Evolutionary conservation across 805 yeast genomes (phyloP).

Genomic region (Lipomyces sp.): DNA sequence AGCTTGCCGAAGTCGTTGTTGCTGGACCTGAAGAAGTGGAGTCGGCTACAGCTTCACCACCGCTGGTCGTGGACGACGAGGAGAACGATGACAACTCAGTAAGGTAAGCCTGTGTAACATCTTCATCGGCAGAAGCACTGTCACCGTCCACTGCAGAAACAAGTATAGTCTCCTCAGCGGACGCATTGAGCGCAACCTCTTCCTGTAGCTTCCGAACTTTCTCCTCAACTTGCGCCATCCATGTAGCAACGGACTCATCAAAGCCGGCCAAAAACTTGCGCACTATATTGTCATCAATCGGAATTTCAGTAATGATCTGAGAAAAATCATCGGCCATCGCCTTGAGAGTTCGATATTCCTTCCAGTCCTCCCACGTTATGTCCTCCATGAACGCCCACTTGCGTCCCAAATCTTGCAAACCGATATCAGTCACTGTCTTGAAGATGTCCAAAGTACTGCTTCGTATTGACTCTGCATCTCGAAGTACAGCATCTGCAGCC

Average conservation of each 20-base stretch:
- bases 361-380: slow-evolving; percentile 36
- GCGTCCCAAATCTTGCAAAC: slow-evolving; percentile 33
- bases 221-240: slow-evolving; percentile 22
- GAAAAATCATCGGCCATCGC: slow-evolving; percentile 32
- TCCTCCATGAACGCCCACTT: slow-evolving; percentile 35
- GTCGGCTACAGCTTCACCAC: background rate
- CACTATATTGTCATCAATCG: slow-evolving; percentile 15
- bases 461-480: slow-evolving; percentile 26
- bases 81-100: background rate
- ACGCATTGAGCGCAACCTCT: background rate
- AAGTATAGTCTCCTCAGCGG: background rate
- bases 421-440: slow-evolving; percentile 32
- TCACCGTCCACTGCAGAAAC: background rate
- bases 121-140: background rate
- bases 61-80: background rate
- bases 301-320: slow-evolving; percentile 25
- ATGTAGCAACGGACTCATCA: slow-evolving; percentile 21
- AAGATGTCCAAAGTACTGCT: slow-evolving; percentile 24
- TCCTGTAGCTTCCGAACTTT: slow-evolving; percentile 13
- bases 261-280: slow-evolving; percentile 8
- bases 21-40: background rate
- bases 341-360: slow-evolving; percentile 26
- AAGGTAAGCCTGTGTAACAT: background rate
- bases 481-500: slow-evolving; percentile 12
- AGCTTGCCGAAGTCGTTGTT: background rate